phyloP scores from a whole-genome alignment of 2,329 filamentous ascomycete species.

The Talaromyces sp. region DNA sequence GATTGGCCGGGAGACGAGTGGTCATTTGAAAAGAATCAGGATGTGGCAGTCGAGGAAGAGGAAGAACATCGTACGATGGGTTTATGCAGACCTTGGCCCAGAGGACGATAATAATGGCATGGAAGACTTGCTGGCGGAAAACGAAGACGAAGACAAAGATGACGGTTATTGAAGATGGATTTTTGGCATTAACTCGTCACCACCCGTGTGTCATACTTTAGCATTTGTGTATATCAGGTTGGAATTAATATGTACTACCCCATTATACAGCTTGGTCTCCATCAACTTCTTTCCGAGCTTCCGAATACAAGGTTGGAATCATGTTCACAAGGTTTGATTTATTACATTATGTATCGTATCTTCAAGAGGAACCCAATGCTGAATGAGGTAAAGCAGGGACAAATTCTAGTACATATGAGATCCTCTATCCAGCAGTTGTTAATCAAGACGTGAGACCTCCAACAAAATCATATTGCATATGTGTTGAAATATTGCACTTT shows the following conservation, averaged over 20 bases:
- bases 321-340: too few relatives aligned
- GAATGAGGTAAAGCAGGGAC: too few relatives aligned
- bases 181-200: neutral
- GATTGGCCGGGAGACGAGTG: slow-evolving; percentile 32
- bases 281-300: too few relatives aligned
- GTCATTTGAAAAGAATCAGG: slow-evolving; percentile 19
- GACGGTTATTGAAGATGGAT: neutral
- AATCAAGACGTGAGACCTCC: too few relatives aligned
- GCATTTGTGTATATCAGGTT: neutral
- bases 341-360: too few relatives aligned
- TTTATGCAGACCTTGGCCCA: neutral
- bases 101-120: neutral
- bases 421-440: too few relatives aligned
- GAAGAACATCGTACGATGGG: slow-evolving; percentile 8
- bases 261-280: neutral
- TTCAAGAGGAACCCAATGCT: too few relatives aligned
- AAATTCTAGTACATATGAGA: too few relatives aligned
- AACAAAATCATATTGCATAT: too few relatives aligned
- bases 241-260: neutral
- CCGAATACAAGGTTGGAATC: too few relatives aligned
- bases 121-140: neutral
- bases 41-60: slow-evolving; percentile 8
- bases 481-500: too few relatives aligned
- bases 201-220: neutral
- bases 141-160: neutral